phyloP scores from a whole-genome alignment of 352 stramenopile species.

The Globisporangium heterothallicum region DNA sequence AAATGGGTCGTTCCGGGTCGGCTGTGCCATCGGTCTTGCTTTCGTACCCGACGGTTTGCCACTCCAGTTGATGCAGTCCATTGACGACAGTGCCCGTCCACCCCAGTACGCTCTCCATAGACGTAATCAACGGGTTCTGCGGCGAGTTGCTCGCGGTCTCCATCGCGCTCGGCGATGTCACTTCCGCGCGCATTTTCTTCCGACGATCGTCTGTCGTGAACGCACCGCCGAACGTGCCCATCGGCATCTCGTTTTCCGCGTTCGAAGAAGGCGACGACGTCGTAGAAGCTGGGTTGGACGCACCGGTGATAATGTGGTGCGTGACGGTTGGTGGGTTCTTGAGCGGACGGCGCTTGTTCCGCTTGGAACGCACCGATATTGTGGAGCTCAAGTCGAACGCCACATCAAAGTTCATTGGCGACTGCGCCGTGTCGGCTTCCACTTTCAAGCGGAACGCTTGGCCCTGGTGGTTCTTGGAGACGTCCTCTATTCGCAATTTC shows the following conservation, averaged over 20 bases:
- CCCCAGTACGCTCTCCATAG: slow-evolving; percentile 69
- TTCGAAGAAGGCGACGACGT: slow-evolving; percentile 70
- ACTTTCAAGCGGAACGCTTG: slow-evolving; percentile 92
- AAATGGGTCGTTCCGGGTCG: slow-evolving; percentile 72
- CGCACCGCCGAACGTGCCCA: slow-evolving; percentile 34
- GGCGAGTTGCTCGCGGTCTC: slow-evolving; percentile 9
- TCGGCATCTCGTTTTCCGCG: slow-evolving; percentile 50
- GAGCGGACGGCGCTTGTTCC: slow-evolving; percentile 85
- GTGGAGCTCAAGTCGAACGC: slow-evolving; percentile 86
- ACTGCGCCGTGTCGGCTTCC: slow-evolving; percentile 85
- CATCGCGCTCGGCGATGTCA: slow-evolving; percentile 12
- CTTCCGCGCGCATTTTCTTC: slow-evolving; percentile 55
- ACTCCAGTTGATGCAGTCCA: slow-evolving; percentile 74
- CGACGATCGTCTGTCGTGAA: slow-evolving; percentile 62
- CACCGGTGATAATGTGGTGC: slow-evolving; percentile 68
- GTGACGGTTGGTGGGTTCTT: slow-evolving; percentile 51
- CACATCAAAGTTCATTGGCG: slow-evolving; percentile 86
- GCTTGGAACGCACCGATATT: slow-evolving; percentile 93
- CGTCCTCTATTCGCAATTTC: slow-evolving; percentile 92
- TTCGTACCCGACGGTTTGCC: slow-evolving; percentile 77
- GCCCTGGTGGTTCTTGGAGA: slow-evolving; percentile 96
- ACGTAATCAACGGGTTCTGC: slow-evolving; percentile 41
- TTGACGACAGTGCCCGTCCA: slow-evolving; percentile 75
- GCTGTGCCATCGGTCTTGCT: slow-evolving; percentile 63
- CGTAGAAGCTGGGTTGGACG: slow-evolving; percentile 56